Conservation (phyloP, 306 rosid species). For the Vigna reflexopilosa region DNA sequence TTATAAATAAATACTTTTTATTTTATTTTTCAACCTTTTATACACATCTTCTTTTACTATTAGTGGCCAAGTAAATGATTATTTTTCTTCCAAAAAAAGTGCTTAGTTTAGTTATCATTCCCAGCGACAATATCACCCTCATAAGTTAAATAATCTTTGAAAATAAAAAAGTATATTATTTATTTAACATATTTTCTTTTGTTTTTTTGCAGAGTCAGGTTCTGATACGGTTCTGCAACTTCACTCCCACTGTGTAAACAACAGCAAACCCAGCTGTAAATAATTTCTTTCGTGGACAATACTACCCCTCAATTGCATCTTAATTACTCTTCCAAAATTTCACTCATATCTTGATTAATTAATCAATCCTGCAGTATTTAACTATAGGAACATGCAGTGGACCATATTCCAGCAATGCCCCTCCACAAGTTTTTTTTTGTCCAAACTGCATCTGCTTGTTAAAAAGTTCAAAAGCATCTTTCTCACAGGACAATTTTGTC, state of each 20-base stretch:
- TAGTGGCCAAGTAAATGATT: neutral
- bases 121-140: neutral
- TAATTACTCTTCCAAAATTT: neutral
- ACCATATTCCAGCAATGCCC: constrained; percentile 24
- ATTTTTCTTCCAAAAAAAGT: neutral
- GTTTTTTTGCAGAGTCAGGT: neutral
- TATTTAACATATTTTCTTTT: constrained; percentile 12
- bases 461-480: neutral
- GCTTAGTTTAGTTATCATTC: constrained; percentile 1
- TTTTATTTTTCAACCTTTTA: neutral
- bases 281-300: neutral
- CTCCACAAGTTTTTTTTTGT: constrained; percentile 4
- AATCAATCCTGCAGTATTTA: neutral
- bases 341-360: neutral
- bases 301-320: neutral
- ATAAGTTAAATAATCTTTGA: neutral
- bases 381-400: neutral
- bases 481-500: constrained; percentile 48
- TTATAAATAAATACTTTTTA: neutral
- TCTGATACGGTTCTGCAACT: constrained; percentile 29
- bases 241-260: constrained; percentile 33
- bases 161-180: neutral
- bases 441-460: constrained; percentile 41
- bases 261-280: constrained; percentile 39
- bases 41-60: neutral